Conservation (phyloP, 177 flowering plant genomes). For the Vitis hybrid region DNA sequence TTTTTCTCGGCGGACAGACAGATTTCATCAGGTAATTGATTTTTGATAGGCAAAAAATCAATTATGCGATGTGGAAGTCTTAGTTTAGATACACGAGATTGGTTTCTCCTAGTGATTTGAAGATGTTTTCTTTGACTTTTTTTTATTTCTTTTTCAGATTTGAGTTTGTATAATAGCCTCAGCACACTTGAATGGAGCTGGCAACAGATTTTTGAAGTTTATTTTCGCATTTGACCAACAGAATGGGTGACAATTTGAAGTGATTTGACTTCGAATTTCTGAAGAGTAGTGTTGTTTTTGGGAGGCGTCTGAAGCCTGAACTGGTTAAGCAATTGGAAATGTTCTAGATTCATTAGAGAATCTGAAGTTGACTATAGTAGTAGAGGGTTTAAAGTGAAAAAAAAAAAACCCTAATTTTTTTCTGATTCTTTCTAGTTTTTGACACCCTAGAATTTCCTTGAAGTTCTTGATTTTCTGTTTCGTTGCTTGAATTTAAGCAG, state of each 20-base stretch:
- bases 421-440: not conserved
- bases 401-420: not conserved
- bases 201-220: conserved; percentile 8
- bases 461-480: not conserved
- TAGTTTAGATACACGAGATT: not conserved
- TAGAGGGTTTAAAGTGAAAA: not conserved
- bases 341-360: not conserved
- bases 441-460: not conserved
- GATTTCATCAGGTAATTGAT: no score
- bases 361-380: not conserved
- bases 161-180: conserved; percentile 11
- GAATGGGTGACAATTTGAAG: not conserved
- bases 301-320: not conserved
- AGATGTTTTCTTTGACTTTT: not conserved
- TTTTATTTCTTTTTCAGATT: conserved; percentile 16
- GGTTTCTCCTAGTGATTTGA: not conserved
- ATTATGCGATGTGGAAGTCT: not conserved
- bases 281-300: not conserved
- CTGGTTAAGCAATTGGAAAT: not conserved
- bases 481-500: conserved; percentile 7
- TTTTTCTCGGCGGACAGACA: no score
- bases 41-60: no score
- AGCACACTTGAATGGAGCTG: conserved; percentile 5
- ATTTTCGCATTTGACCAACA: not conserved
- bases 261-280: not conserved